These are phyloP conservation scores for Venturia oleaginea DNA, from an alignment of 2,329 filamentous ascomycete genomes.

Conservation along the genomic window DNA sequence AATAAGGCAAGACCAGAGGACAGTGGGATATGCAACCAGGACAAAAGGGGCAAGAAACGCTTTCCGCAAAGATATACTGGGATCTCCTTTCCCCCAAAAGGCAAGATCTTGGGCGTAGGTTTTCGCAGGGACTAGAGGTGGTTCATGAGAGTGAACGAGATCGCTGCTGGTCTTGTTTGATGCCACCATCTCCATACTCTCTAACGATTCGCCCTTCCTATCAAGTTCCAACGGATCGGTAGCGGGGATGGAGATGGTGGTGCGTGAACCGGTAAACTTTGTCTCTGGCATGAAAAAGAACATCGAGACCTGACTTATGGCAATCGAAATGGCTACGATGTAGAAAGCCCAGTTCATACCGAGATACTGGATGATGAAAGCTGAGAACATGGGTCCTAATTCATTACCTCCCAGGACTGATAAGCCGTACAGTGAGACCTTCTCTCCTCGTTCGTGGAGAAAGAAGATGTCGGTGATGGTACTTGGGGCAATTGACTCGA, in stretches of 20 bases:
- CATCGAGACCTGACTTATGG: slow-evolving; percentile 28
- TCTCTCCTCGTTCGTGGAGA: slow-evolving; percentile 26
- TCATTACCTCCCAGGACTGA: slow-evolving; percentile 34
- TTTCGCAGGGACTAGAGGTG: slow-evolving; percentile 13
- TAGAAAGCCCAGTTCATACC: slow-evolving; percentile 35
- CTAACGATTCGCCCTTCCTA: not conserved
- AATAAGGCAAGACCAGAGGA: slow-evolving; percentile 21
- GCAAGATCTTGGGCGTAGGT: slow-evolving; percentile 15
- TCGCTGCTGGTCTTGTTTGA: not conserved
- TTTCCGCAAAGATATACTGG: slow-evolving; percentile 19
- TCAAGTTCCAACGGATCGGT: not conserved
- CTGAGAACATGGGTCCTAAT: slow-evolving; percentile 31
- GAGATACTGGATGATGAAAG: slow-evolving; percentile 31
- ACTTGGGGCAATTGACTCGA: slow-evolving; percentile 21
- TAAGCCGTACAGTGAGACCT: slow-evolving; percentile 32
- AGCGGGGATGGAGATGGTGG: slow-evolving; percentile 3
- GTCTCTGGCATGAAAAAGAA: slow-evolving; percentile 31
- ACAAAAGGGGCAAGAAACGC: slow-evolving; percentile 17
- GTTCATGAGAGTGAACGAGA: not conserved
- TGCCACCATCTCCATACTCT: not conserved
- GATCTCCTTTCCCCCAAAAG: slow-evolving; percentile 18
- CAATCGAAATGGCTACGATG: slow-evolving; percentile 25
- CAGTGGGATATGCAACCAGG: slow-evolving; percentile 20
- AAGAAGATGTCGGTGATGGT: slow-evolving; percentile 27
- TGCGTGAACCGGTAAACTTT: slow-evolving; percentile 24